Percentiles rank a stretch among this genome's conserved stretches.
These are phyloP conservation scores for Monascus ruber DNA, from an alignment of 2,329 filamentous ascomycete genomes.

Conservation along the genomic window DNA sequence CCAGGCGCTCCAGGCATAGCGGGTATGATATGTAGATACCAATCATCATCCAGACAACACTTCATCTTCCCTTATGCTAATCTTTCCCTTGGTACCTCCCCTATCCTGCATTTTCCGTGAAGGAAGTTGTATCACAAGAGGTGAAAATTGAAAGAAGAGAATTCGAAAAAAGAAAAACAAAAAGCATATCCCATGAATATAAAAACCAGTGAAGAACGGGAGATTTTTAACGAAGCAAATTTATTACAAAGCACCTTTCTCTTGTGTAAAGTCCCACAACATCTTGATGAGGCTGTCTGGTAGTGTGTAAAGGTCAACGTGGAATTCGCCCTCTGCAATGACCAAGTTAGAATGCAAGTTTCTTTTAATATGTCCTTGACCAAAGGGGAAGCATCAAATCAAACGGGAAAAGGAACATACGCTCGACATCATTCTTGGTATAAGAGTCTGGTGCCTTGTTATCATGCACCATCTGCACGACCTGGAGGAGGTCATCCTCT, in stretches of 20 bases:
- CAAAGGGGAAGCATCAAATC: neutral
- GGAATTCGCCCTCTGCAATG: slow-evolving; percentile 77
- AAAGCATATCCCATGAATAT: slow-evolving; percentile 2
- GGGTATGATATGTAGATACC: too few species aligned
- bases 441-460: slow-evolving; percentile 91
- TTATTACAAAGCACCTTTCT: slow-evolving; percentile 30
- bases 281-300: slow-evolving; percentile 80
- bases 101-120: too few species aligned
- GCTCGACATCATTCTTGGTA: slow-evolving; percentile 92
- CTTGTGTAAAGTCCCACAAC: slow-evolving; percentile 76
- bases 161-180: slow-evolving; percentile 2
- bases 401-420: slow-evolving; percentile 44
- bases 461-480: slow-evolving; percentile 97
- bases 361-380: neutral
- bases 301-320: slow-evolving; percentile 95
- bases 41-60: too few species aligned
- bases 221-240: slow-evolving; percentile 2
- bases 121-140: too few species aligned
- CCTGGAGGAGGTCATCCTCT: slow-evolving; percentile 86
- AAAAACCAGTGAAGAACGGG: slow-evolving; percentile 1
- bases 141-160: too few species aligned
- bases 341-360: slow-evolving; percentile 14
- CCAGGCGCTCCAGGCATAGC: too few species aligned
- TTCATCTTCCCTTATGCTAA: too few species aligned
- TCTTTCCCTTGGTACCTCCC: too few species aligned